Evolutionary conservation across 2,329 filamentous ascomycete genomes (phyloP).

Genomic region (Aureobasidium zeae): DNA sequence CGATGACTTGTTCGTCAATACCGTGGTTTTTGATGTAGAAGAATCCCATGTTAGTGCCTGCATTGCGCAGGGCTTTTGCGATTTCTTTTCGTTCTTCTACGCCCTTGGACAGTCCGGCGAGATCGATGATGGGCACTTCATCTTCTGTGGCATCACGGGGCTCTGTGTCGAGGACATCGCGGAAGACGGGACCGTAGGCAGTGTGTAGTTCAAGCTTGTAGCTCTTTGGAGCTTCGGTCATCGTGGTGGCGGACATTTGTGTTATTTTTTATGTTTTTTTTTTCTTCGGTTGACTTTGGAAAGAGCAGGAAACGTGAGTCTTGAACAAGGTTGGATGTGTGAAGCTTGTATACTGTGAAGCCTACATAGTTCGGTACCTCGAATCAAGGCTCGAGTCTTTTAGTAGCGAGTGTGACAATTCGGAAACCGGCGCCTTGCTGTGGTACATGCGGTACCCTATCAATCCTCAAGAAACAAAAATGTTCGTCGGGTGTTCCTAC

Average conservation of each 20-base stretch:
- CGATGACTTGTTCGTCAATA: conserved; percentile 24
- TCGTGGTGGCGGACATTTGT: background rate
- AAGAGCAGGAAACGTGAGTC: no score
- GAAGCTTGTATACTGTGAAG: no score
- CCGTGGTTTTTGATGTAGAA: conserved; percentile 32
- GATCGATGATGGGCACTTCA: conserved; percentile 31
- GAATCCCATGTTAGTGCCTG: conserved; percentile 36
- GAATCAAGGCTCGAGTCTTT: no score
- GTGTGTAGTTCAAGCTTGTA: conserved; percentile 4
- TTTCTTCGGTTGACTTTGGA: no score
- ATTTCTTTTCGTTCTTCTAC: conserved; percentile 31
- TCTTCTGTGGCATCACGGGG: conserved; percentile 5
- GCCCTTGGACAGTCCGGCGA: conserved; percentile 31
- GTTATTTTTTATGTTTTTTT: background rate
- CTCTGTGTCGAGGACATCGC: background rate
- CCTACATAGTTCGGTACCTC: no score
- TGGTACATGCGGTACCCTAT: no score
- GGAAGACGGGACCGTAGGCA: conserved; percentile 6
- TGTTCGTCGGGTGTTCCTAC: no score
- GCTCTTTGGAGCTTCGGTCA: background rate
- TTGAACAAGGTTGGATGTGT: no score
- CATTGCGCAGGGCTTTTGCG: conserved; percentile 34
- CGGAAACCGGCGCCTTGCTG: no score
- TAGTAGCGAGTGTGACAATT: no score
- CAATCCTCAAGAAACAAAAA: no score